Percentiles rank a stretch among this genome's conserved stretches.
Conservation (phyloP, 148 eudicot genomes). For the Mesembryanthemum crystallinum region DNA sequence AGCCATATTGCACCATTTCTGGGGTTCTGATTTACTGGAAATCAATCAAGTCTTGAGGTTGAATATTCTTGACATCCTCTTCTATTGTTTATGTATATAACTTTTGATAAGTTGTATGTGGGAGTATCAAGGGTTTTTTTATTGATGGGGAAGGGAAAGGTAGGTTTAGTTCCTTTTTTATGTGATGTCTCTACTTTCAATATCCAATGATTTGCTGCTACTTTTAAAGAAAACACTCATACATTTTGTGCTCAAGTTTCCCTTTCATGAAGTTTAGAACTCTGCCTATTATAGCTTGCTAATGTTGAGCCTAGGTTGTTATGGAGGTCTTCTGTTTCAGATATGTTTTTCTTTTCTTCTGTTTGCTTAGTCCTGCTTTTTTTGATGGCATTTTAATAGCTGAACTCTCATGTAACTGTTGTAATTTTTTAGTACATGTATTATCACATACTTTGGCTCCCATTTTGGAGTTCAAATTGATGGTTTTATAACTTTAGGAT, state of each 20-base stretch:
- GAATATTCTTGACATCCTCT: slow-evolving; percentile 30
- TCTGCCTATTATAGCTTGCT: slow-evolving; percentile 1
- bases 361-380: not conserved
- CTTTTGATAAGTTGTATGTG: slow-evolving; percentile 23
- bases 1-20: slow-evolving; percentile 29
- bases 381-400: not conserved
- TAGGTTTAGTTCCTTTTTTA: slow-evolving; percentile 25
- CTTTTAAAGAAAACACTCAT: slow-evolving; percentile 12
- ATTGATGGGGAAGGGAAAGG: slow-evolving; percentile 31
- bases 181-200: slow-evolving; percentile 11
- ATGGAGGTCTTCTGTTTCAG: slow-evolving; percentile 1
- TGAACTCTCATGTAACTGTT: not conserved
- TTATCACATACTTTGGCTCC: not conserved
- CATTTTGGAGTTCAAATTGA: not conserved
- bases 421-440: not conserved
- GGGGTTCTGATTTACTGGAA: slow-evolving; percentile 28
- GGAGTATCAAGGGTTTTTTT: slow-evolving; percentile 1
- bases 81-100: slow-evolving; percentile 21
- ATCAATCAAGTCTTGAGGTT: slow-evolving; percentile 29
- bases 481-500: not conserved
- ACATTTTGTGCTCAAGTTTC: not conserved
- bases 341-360: not conserved
- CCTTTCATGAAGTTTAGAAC: slow-evolving; percentile 2
- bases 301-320: not conserved
- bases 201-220: slow-evolving; percentile 32